These are phyloP conservation scores for Phalaenopsis aphrodite DNA, from an alignment of 106 monocot genomes.

Conservation along the genomic window DNA sequence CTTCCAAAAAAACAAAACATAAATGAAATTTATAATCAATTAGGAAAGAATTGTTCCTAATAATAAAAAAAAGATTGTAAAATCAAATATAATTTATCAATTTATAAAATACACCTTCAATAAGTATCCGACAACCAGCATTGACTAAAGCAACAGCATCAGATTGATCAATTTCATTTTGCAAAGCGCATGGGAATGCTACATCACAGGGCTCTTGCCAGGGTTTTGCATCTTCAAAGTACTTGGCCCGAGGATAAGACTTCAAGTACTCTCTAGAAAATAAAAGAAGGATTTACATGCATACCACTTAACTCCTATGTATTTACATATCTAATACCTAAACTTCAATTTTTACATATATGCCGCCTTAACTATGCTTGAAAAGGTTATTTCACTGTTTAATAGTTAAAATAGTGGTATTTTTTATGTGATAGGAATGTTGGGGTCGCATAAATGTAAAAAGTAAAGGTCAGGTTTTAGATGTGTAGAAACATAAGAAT, in stretches of 20 bases:
- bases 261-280: slow-evolving; percentile 78
- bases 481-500: too few relatives aligned
- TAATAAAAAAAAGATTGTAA: neutral
- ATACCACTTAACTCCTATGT: too few relatives aligned
- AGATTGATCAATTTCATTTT: slow-evolving; percentile 93
- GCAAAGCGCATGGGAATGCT: slow-evolving; percentile 92
- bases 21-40: neutral
- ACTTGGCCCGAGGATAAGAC: slow-evolving; percentile 81
- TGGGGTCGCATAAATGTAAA: too few relatives aligned
- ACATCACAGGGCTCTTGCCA: slow-evolving; percentile 90
- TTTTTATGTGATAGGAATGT: too few relatives aligned
- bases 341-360: too few relatives aligned
- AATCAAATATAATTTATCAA: neutral
- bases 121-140: slow-evolving; percentile 78
- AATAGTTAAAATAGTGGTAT: too few relatives aligned
- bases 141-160: slow-evolving; percentile 77
- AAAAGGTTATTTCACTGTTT: too few relatives aligned
- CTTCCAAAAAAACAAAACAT: neutral
- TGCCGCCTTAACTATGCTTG: too few relatives aligned
- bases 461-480: too few relatives aligned
- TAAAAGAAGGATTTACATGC: neutral
- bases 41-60: neutral
- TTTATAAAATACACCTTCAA: slow-evolving; percentile 55
- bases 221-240: slow-evolving; percentile 81
- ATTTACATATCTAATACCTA: too few relatives aligned